Conservation (phyloP, 1,139 yeast genomes). For the Diutina siamensis region DNA sequence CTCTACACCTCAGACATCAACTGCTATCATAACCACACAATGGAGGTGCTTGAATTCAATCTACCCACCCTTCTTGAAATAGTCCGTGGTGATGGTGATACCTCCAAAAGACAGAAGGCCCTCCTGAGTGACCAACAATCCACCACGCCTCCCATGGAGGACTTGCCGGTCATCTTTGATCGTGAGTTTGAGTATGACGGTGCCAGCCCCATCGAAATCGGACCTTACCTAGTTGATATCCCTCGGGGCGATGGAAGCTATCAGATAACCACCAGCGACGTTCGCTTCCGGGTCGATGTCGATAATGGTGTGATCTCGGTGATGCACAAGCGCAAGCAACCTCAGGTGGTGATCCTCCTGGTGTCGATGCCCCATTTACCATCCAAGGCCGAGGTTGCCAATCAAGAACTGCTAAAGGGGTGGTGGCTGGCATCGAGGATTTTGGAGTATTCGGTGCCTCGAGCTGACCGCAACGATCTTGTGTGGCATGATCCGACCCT, state of each 20-base stretch:
- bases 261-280: background rate
- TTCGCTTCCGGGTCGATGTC: background rate
- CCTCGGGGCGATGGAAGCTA: background rate
- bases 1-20: no score
- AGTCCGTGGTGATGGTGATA: background rate
- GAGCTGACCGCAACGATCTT: constrained; percentile 2
- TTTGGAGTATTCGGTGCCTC: background rate
- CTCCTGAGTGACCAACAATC: background rate
- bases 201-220: background rate
- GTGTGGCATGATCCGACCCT: background rate
- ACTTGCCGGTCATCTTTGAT: background rate
- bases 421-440: background rate
- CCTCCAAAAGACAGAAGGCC: background rate
- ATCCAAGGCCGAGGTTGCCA: constrained; percentile 6
- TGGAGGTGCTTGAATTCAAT: constrained; percentile 4
- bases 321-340: background rate
- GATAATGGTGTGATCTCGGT: background rate
- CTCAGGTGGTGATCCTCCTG: constrained; percentile 17
- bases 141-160: background rate
- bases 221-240: background rate
- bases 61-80: background rate
- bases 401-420: background rate
- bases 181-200: background rate
- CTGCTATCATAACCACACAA: background rate
- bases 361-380: constrained; percentile 23